Evolutionary conservation across 2,329 filamentous ascomycete genomes (phyloP).

Genomic region (Blastomyces gilchristii): DNA sequence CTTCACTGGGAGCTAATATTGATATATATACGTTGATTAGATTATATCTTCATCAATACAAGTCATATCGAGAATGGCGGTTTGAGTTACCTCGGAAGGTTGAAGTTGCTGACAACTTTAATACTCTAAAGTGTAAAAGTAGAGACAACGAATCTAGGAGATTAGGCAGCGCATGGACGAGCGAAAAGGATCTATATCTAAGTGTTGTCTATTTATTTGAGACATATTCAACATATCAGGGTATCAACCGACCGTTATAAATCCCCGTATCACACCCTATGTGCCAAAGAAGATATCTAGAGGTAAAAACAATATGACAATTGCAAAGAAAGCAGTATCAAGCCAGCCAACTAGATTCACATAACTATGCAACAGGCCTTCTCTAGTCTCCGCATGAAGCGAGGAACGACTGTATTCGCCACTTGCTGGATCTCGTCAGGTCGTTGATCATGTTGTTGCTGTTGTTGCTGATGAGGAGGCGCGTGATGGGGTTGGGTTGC

Average conservation of each 20-base stretch:
- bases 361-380: conserved; percentile 65
- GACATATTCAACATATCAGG: neutral
- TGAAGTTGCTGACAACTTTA: too few relatives aligned
- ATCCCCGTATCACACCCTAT: conserved; percentile 56
- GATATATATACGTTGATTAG: too few relatives aligned
- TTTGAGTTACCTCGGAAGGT: neutral
- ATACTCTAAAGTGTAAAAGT: neutral
- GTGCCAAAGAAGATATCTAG: neutral
- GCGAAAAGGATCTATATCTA: conserved; percentile 10
- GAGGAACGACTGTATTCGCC: conserved; percentile 51
- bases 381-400: conserved; percentile 54
- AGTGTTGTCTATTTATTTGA: conserved; percentile 35
- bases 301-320: neutral
- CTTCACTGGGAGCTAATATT: too few relatives aligned
- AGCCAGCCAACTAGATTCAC: conserved; percentile 54
- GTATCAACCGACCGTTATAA: conserved; percentile 1
- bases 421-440: conserved; percentile 50
- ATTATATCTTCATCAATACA: too few relatives aligned
- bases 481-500: conserved; percentile 27
- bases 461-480: conserved; percentile 36
- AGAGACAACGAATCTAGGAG: neutral
- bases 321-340: conserved; percentile 80
- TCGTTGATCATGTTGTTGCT: conserved; percentile 39
- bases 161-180: neutral
- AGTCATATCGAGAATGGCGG: too few relatives aligned